Evolutionary conservation across 2,329 filamentous ascomycete species (phyloP), one percentile per base, ranked within the genome.

Genomic region (Aspergillus fumigatiaffinis): DNA sequence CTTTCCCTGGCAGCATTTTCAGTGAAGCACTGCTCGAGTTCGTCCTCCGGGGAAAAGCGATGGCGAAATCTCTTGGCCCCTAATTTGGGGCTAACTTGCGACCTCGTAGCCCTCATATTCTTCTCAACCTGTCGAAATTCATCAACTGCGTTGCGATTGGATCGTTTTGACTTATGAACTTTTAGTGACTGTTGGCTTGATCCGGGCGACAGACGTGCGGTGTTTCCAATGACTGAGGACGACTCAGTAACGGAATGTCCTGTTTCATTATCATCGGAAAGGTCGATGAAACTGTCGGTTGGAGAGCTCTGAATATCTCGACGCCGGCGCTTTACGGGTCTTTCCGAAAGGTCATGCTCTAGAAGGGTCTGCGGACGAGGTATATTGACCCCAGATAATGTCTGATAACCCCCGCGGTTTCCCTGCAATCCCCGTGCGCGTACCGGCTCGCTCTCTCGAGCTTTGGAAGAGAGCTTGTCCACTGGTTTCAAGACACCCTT

Each of bases 361-460:
- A 57, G 23, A 23, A 52, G 28, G 42, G 66, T 52, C 14, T 58
- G 61, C 21, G 58, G 29, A 6, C 50, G 58, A 7, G 56, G 55
- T 14, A 50, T 32, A 20, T 51, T 56, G 42, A 50, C 53, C 10
- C 48, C 51, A 9, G 56, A 53, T 35, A 25, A 38, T 4, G 52
- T 25, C 42, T 57, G 53, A 6, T 41, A 64, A 8, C 20, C 53
- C 20, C 47, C 41, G 44, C 42, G 41, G 12, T n/a, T 51, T 26
- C 17, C 41, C 50, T 53, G 10, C 55, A 60, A 65, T 25, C 66
- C 65, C 35, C 58, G 61, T 9, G 67, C 68, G 42, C 67, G 69
- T 42, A 73, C 66, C n/a, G 72, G 68, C 6, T 71, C 71, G 54
- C 71, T 74, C 26, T 69, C 63, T 52, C 68, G 67, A 17, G 61